Conservation (phyloP, 1,284 basidiomycete genomes). For the Mycosarcoma mackinlayi region DNA sequence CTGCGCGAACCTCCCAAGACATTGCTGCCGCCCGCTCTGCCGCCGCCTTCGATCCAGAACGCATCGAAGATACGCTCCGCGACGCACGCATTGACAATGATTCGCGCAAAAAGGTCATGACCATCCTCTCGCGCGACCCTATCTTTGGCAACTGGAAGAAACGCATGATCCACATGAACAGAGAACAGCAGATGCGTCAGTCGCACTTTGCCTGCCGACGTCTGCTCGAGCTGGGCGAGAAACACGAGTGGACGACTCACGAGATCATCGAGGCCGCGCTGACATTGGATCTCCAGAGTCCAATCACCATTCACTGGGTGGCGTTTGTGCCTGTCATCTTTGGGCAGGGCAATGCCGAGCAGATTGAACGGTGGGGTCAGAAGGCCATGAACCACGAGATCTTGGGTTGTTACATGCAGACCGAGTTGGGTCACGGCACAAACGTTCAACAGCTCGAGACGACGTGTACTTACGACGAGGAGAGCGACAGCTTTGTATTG, state of each 20-base stretch:
- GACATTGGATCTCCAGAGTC: constrained; percentile 55
- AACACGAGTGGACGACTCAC: constrained; percentile 60
- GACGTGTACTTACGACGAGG: constrained; percentile 78
- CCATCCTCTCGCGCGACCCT: constrained; percentile 47
- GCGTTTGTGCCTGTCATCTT: constrained; percentile 65
- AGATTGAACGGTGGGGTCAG: constrained; percentile 60
- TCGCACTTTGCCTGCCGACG: constrained; percentile 60
- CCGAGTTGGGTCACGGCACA: constrained; percentile 76
- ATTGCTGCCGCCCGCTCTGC: constrained; percentile 45
- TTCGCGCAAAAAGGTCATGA: constrained; percentile 53
- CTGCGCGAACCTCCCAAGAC: constrained; percentile 50
- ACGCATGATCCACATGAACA: constrained; percentile 60
- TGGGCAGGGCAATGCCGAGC: constrained; percentile 55
- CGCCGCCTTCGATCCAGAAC: constrained; percentile 51
- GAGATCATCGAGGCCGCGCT: constrained; percentile 60
- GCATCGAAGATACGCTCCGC: constrained; percentile 59
- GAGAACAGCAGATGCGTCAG: constrained; percentile 61
- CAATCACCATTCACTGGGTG: constrained; percentile 62
- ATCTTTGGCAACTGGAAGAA: constrained; percentile 64
- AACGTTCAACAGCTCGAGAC: constrained; percentile 75
- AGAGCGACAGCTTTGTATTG: constrained; percentile 79
- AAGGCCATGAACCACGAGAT: constrained; percentile 65
- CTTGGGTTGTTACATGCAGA: constrained; percentile 67
- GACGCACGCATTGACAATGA: constrained; percentile 60
- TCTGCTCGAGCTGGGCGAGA: constrained; percentile 55